Evolutionary conservation across 163 green algal genomes (phyloP), one percentile per base, ranked within the genome.

Genomic region (Scenedesmus sp.): DNA sequence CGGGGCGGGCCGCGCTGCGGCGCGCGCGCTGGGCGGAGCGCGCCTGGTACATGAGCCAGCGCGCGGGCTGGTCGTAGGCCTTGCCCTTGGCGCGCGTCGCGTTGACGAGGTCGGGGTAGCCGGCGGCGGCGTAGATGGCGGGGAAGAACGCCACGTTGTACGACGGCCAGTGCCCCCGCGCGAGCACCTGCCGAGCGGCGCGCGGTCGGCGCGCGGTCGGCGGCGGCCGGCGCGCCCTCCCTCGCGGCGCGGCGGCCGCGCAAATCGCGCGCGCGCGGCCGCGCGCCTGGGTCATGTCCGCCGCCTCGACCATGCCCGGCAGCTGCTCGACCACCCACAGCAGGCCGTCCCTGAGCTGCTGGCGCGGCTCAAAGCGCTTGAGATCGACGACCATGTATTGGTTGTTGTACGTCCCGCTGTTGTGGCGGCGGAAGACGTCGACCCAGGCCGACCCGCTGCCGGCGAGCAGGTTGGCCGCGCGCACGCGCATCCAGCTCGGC

Each of bases 351-450:
- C 77, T 48, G 53, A 89, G 60, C 60, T 83, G 48, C 24, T 72
- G 20, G 15, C 53, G 34, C 2, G 79, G 80, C 44, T 60, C 2
- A 45, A 90, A 90, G 31, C 57, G 60, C 53, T 90, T 90, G 34
- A 83, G 56, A 62, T 90, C 77, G 7, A 88, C 0, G 2, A 95
- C 80, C 87, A 94, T 90, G 84, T 93, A 95, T 80, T 88, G 91
- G 71, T 96, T 96, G 80, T 96, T 96, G 87, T 95, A 96, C 15
- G 91, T 95, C 22, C 85, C 85, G 44, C 70, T 84, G 82, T 95
- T 93, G 71, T 87, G 58, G 5, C 67, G 70, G 33, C 77, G 62
- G 71, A 94, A 84, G 3, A 73, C 22, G 0, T 72, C 34, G 2
- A 87, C 58, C 85, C 87, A 96, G 29, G 88, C 81, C 65, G 82